Base-by-base conservation (phyloP, 768 basidiomycete species). In the Daedaleopsis sinensis region DNA sequence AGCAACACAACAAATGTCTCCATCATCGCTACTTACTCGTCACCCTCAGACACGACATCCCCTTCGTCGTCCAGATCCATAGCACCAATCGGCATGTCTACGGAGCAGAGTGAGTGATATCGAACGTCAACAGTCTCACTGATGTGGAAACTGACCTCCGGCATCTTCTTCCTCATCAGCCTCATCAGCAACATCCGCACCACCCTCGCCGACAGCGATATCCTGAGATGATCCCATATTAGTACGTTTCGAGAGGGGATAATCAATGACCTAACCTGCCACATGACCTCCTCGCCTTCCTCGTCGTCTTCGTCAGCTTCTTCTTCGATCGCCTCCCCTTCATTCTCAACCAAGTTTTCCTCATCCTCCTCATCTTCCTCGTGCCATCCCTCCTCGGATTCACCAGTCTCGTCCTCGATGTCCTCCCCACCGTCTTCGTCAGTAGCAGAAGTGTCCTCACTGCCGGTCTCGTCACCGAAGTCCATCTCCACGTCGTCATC, bases 401-500 rank as follows among this genome's bases (percentile, higher is more conserved):
- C 84, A 37, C 79, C 84, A 8, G 79, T 78, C 35, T 79, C 90
- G 37, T 87, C 88, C 52, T 86, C 89, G 37, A 84, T 84, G 19
- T 84, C 89, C 47, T 85, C 90, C 44, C 84, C 89, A 36, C 84
- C 87, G 3, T 83, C 52, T 39, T 43, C 88, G 8, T 90, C 91
- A 0, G 87, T 88, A 50, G 85, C 83, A 0, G 90, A 92, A 1
- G 91, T 92, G 53, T 88, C 90, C 61, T 91, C 91, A 62, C 90
- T 93, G 24, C 88, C 90, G 0, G 89, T 88, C 59, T 89, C 91
- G 19, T 93, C 93, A 6, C 84, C 92, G 63, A 89, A 91, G 50
- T 94, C 94, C 86, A 91, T 91, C 47, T 93, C 93, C 43, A 91
- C 89, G 56, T 94, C 93, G 58, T 87, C 90, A 3, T 90, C 92